A percentile compares a stretch with the other conserved stretches of the same genome.
Conservation (phyloP, 2,329 filamentous ascomycete genomes). For the Phoma sp. region DNA sequence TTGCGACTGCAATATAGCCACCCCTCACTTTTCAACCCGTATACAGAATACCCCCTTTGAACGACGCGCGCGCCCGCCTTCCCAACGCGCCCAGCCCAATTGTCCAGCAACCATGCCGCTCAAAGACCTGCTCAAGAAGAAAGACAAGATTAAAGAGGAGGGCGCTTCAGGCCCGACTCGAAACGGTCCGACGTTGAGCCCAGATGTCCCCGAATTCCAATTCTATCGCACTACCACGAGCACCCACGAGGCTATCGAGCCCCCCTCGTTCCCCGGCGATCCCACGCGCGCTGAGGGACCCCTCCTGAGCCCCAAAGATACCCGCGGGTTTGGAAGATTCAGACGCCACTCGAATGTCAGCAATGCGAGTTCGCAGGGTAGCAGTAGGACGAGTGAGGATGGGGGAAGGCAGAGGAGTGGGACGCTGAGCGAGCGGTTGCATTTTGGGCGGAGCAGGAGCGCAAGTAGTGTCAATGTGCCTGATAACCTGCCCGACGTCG, state of each 20-base stretch:
- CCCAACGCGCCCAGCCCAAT: conserved; percentile 21
- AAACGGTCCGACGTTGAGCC: conserved; percentile 34
- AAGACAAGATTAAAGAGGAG: conserved; percentile 62
- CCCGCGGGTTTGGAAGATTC: conserved; percentile 41
- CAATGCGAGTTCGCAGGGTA: conserved; percentile 19
- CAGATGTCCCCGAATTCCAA: conserved; percentile 68
- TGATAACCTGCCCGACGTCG: conserved; percentile 78
- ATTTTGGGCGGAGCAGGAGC: conserved; percentile 64
- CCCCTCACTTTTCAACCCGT: conserved; percentile 17
- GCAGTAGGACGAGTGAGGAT: conserved; percentile 11
- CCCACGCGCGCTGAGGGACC: conserved; percentile 38
- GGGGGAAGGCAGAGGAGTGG: conserved; percentile 6
- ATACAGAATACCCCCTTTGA: conserved; percentile 24
- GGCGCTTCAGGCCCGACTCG: conserved; percentile 40
- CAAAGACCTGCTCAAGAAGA: conserved; percentile 69
- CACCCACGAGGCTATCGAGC: conserved; percentile 78
- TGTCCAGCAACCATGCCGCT: conserved; percentile 60
- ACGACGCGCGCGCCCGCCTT: conserved; percentile 12
- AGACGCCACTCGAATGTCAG: conserved; percentile 45
- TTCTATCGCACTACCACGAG: conserved; percentile 86
- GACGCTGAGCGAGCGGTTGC: conserved; percentile 63
- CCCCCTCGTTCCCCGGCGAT: conserved; percentile 64
- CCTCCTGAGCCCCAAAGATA: conserved; percentile 35
- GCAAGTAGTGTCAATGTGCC: conserved; percentile 78
- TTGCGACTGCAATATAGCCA: conserved; percentile 8